Percentiles rank a stretch among this genome's conserved stretches.
Evolutionary conservation across 441 rosid species (phyloP).

Genomic region (Adansonia gregorii): DNA sequence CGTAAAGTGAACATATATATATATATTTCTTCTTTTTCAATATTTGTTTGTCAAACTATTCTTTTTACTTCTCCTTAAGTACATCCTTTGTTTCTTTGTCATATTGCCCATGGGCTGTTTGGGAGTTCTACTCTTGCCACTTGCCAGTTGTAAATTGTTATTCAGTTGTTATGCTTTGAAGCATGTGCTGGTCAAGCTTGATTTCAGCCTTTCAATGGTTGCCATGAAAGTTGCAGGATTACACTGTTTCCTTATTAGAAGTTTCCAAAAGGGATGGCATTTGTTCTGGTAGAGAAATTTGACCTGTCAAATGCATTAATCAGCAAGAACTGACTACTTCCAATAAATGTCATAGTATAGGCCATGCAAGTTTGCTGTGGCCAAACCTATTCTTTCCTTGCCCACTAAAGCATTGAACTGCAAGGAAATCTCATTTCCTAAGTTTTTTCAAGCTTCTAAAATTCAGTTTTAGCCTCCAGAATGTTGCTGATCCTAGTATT

Average conservation of each 20-base stretch:
- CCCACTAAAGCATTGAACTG: conserved; percentile 8
- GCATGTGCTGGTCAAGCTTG: not conserved
- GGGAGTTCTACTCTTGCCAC: conserved; percentile 11
- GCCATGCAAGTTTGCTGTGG: not conserved
- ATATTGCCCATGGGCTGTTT: not conserved
- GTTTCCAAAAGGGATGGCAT: not conserved
- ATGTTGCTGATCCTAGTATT: not conserved
- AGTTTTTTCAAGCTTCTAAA: not conserved
- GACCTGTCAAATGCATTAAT: not conserved
- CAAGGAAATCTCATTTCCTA: conserved; percentile 1
- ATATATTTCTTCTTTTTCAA: not conserved
- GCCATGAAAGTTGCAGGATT: not conserved
- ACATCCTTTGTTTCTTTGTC: conserved; percentile 1
- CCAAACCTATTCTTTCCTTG: conserved; percentile 10
- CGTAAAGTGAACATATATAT: not conserved
- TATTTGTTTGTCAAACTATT: conserved; percentile 14
- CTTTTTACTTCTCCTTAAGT: conserved; percentile 19
- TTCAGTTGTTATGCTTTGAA: conserved; percentile 8
- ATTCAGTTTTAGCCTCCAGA: not conserved
- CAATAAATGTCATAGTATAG: conserved; percentile 2
- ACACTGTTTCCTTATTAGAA: not conserved
- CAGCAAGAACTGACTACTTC: conserved; percentile 11
- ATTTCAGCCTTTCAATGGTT: conserved; percentile 13
- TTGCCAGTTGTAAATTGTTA: conserved; percentile 13
- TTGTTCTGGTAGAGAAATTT: not conserved